Evolutionary conservation across 495 filamentous ascomycete genomes (phyloP), one percentile per base, ranked within the genome.

Genomic region (Stereocaulon alpinum): DNA sequence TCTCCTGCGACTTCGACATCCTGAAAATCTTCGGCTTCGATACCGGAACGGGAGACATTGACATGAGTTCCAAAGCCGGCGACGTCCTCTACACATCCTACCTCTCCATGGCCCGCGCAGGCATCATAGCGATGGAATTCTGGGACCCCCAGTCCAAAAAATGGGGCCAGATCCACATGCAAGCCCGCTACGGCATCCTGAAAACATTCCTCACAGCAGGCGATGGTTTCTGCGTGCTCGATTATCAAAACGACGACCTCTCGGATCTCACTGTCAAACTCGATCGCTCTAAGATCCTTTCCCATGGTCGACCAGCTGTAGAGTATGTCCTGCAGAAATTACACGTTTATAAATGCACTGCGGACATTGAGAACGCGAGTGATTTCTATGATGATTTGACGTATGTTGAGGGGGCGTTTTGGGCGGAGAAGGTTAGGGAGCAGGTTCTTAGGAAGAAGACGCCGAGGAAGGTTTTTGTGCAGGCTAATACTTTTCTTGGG

Each of bases 151-250:
- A 91, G 76, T 84, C 77, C 59, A 74, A 80, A 63, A 96, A 95
- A 73, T 96, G 92, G 92, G 91, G 92, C 12, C 90, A 96, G 67
- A 83, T 89, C 29, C 92, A 98, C 66, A 94, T 89, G 77, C 91
- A 96, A 73, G 93, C 93, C 4, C 86, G 93, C 17, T 96, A 91
- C 73, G 86, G 84, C 61, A 98, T 97, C 67, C 73, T 98, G 40
- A 79, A 85, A 61, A 86, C 84, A 37, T 96, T 97, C 83, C 79
- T 96, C n/a, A 76, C 80, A 40, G 90, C 90, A 3, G 89, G 86
- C 6, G 79, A 85, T 55, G 81, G 84, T 58, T 96, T 98, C 68
- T 87, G 88, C 75, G 82, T 83, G 63, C 79, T 98, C 29, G 78
- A 84, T 4, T 84, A 88, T 67, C 81, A 74, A 37, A 81, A 85